Base-by-base conservation (phyloP, 306 rosid species). In the Cyclanthera cordifolia region DNA sequence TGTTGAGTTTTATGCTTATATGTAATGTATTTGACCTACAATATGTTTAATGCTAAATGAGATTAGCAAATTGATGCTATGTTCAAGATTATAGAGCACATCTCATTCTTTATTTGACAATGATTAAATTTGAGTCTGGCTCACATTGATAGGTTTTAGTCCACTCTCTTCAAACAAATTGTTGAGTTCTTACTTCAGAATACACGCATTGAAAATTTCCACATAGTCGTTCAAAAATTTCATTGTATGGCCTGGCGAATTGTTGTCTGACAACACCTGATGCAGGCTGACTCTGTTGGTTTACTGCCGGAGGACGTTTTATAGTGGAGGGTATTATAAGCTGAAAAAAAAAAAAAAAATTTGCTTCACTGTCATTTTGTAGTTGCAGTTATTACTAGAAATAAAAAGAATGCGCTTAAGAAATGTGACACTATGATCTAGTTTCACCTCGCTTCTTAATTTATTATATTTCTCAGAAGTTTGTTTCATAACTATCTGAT, bases 401-500 rank as follows among this genome's bases (percentile, higher is more conserved):
- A 16, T 30, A n/a, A n/a, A n/a, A n/a, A n/a, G n/a, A n/a, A n/a
- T n/a, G n/a, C n/a, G 34, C 59, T 53, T 23, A 53, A 53, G 10
- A 9, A 17, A 23, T 21, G 24, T 53, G 24, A 20, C 59, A 53
- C 11, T 23, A 23, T 23, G 59, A 53, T 53, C 59, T 21, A 53
- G 24, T 10, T 23, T 28, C 64, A 56, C 28, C 30, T 56, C 28
- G 43, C 64, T 27, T 57, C 34, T 14, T 7, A 57, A 28, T 57
- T 55, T 11, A 55, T 55, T 12, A 25, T 56, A 12, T 56, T 24
- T 56, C 46, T 30, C 10, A 58, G 16, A 58, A 30, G 2, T 9
- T 66, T 12, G 53, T 2, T 65, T 45, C 13, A 10, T 64, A 6
- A 49, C 21, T 39, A 73, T 69, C 64, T 77, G 75, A 73, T 51